These are phyloP conservation scores for Volvox africanus DNA, from an alignment of 139 green algal genomes.

Conservation along the genomic window DNA sequence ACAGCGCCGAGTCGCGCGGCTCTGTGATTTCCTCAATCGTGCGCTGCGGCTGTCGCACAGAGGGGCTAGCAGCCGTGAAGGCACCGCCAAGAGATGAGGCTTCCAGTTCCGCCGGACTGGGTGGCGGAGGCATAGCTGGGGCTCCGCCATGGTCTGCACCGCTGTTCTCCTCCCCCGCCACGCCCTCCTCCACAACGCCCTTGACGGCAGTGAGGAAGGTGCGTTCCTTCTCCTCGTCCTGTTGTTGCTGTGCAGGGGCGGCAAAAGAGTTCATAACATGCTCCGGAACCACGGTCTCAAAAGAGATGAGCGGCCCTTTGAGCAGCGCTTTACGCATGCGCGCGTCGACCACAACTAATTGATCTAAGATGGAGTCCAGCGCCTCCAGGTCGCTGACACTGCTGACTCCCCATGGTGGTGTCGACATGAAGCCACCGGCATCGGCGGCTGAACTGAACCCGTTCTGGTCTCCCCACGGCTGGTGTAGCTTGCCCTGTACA, in stretches of 20 bases:
- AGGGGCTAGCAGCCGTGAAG: too few relatives aligned
- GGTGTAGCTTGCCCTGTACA: neutral
- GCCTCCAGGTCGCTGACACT: constrained; percentile 60
- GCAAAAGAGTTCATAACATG: neutral
- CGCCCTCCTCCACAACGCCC: constrained; percentile 46
- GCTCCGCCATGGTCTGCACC: neutral
- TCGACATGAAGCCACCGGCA: neutral
- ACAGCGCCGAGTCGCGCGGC: neutral
- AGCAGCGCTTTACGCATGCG: constrained; percentile 61
- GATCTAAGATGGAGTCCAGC: constrained; percentile 62
- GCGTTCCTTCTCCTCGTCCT: constrained; percentile 25
- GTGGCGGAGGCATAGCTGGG: neutral
- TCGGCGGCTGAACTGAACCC: neutral
- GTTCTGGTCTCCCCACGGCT: neutral
- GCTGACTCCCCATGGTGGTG: constrained; percentile 43
- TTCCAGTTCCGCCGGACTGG: neutral
- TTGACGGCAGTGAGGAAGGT: constrained; percentile 59
- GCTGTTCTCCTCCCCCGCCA: constrained; percentile 3
- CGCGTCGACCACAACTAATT: constrained; percentile 57
- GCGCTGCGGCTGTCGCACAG: too few relatives aligned
- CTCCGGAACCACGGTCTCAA: constrained; percentile 63
- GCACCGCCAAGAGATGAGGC: too few relatives aligned
- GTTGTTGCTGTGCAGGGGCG: neutral
- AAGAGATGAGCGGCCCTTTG: constrained; percentile 57
- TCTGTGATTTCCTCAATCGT: neutral